These are phyloP conservation scores for Epichloe coenophiala DNA, from an alignment of 2,329 filamentous ascomycete genomes.

Conservation along the genomic window DNA sequence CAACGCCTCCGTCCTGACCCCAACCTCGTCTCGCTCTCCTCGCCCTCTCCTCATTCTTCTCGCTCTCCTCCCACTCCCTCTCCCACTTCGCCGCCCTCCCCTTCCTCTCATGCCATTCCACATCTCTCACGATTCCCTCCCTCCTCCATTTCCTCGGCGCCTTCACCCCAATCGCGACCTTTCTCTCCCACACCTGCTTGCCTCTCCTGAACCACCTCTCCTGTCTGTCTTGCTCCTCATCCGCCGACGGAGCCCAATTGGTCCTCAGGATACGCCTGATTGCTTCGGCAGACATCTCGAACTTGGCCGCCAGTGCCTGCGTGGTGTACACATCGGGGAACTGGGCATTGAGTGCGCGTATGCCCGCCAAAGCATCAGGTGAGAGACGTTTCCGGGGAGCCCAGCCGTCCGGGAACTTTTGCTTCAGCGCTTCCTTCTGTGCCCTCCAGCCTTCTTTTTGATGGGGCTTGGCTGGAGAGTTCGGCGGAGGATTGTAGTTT, in stretches of 20 bases:
- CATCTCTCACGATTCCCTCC: conserved; percentile 36
- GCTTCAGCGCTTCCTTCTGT: conserved; percentile 60
- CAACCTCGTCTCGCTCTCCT: conserved; percentile 6
- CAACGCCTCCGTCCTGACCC: not conserved
- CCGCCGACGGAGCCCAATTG: conserved; percentile 54
- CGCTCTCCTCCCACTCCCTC: conserved; percentile 19
- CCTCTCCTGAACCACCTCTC: conserved; percentile 49
- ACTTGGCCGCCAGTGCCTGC: conserved; percentile 57
- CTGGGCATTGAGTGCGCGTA: conserved; percentile 66
- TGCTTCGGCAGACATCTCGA: conserved; percentile 75
- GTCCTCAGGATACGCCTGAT: conserved; percentile 75
- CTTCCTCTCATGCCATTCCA: conserved; percentile 25
- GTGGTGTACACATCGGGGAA: conserved; percentile 70
- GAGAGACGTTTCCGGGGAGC: conserved; percentile 74
- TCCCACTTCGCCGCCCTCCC: conserved; percentile 13
- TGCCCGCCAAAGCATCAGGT: conserved; percentile 82
- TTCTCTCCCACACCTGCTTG: conserved; percentile 43
- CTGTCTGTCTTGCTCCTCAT: conserved; percentile 45
- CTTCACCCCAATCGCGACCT: conserved; percentile 47
- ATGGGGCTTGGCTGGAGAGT: not conserved
- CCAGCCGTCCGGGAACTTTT: conserved; percentile 77
- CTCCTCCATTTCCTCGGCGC: conserved; percentile 46
- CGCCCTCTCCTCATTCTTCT: conserved; percentile 15
- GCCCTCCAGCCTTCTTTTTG: conserved; percentile 48
- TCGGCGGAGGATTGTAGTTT: not conserved